These are phyloP conservation scores for Noccaea bulbosa DNA, from an alignment of 345 rosid genomes.

Conservation along the genomic window DNA sequence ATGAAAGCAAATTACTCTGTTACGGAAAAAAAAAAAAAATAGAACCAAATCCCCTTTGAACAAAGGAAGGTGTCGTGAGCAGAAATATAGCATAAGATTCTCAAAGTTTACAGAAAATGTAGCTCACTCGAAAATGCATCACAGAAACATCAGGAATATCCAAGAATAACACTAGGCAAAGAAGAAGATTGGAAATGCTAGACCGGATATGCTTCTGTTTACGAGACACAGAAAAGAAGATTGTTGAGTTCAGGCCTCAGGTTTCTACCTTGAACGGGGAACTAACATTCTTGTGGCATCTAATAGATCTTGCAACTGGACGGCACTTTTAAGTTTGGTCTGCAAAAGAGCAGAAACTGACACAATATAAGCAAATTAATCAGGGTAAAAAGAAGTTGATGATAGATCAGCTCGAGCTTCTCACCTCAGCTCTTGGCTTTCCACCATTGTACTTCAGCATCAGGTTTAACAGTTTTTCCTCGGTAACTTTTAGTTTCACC, in stretches of 20 bases:
- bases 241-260: slow-evolving; percentile 5
- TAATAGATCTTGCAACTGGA: slow-evolving; percentile 95
- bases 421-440: slow-evolving; percentile 90
- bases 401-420: slow-evolving; percentile 27
- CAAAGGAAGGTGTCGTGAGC: slow-evolving; percentile 3
- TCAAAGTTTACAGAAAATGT: background rate
- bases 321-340: slow-evolving; percentile 98
- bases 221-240: background rate
- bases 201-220: background rate
- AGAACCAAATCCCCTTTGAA: slow-evolving; percentile 2
- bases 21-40: background rate
- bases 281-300: slow-evolving; percentile 98
- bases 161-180: slow-evolving; percentile 5
- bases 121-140: background rate
- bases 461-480: slow-evolving; percentile 90
- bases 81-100: slow-evolving; percentile 14
- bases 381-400: slow-evolving; percentile 18
- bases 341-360: slow-evolving; percentile 46
- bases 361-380: slow-evolving; percentile 6
- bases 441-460: slow-evolving; percentile 99
- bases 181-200: slow-evolving; percentile 7
- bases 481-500: slow-evolving; percentile 97
- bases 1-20: slow-evolving; percentile 3
- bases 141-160: slow-evolving; percentile 7
- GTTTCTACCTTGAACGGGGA: slow-evolving; percentile 86